phyloP scores from a whole-genome alignment of 306 rosid genomes.

The Purshia tridentata region DNA sequence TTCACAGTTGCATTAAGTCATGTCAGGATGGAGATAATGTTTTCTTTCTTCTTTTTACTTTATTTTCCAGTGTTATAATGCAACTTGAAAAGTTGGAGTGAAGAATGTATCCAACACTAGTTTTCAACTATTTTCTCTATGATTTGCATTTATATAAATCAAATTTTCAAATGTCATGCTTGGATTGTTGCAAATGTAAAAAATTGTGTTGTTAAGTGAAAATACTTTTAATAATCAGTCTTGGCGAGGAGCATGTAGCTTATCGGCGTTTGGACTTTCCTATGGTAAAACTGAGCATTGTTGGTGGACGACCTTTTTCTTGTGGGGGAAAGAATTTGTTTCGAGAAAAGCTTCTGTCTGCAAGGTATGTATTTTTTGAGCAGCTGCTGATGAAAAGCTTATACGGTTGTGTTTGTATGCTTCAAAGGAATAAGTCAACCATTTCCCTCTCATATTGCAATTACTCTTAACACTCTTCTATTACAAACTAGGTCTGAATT shows the following conservation, averaged over 20 bases:
- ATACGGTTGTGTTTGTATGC: not conserved
- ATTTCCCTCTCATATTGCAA: not conserved
- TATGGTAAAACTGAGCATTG: slow-evolving; percentile 60
- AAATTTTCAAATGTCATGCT: not conserved
- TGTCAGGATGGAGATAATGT: not conserved
- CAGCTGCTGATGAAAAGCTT: slow-evolving; percentile 1
- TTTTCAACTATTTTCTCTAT: not conserved
- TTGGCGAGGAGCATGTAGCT: slow-evolving; percentile 76
- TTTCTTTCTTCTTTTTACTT: not conserved
- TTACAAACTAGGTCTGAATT: not conserved
- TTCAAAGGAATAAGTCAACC: not conserved
- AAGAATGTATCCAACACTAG: not conserved
- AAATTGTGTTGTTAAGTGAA: slow-evolving; percentile 26
- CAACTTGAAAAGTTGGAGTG: not conserved
- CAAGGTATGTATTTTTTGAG: slow-evolving; percentile 55
- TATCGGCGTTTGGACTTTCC: slow-evolving; percentile 74
- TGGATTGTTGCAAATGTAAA: slow-evolving; percentile 12
- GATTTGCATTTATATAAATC: not conserved
- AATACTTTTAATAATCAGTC: slow-evolving; percentile 51
- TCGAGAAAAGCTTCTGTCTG: slow-evolving; percentile 58
- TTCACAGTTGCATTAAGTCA: not conserved
- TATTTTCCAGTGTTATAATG: no score
- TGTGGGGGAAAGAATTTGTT: slow-evolving; percentile 61
- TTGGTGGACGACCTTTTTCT: slow-evolving; percentile 96
- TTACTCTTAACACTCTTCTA: not conserved